Evolutionary conservation across 768 basidiomycete species (phyloP).

Genomic region (Boletus insuetus): DNA sequence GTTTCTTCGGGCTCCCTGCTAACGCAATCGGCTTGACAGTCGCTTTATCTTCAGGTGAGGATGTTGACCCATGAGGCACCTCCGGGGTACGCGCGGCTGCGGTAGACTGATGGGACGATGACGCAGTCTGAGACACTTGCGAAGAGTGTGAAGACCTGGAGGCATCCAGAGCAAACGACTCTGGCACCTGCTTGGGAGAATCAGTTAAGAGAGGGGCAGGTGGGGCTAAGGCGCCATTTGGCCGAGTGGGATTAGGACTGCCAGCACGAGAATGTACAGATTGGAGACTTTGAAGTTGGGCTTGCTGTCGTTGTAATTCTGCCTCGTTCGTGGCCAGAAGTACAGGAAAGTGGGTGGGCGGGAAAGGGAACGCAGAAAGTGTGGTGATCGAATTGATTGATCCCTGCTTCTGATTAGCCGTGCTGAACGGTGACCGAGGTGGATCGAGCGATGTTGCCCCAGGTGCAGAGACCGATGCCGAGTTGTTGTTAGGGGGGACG

Average conservation of each 20-base stretch:
- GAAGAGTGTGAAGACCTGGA: slow-evolving; percentile 3
- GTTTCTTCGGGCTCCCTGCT: slow-evolving; percentile 7
- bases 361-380: slow-evolving; percentile 69
- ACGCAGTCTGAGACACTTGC: slow-evolving; percentile 4
- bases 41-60: background rate
- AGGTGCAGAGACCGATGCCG: slow-evolving; percentile 9
- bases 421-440: slow-evolving; percentile 25
- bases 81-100: background rate
- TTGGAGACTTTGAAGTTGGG: slow-evolving; percentile 22
- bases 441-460: slow-evolving; percentile 14
- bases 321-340: slow-evolving; percentile 39
- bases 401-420: slow-evolving; percentile 22
- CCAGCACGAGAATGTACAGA: slow-evolving; percentile 11
- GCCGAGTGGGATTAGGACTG: slow-evolving; percentile 13
- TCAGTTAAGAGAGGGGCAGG: slow-evolving; percentile 12
- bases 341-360: slow-evolving; percentile 69
- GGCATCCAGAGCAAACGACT: background rate
- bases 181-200: slow-evolving; percentile 24
- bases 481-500: slow-evolving; percentile 15
- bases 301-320: slow-evolving; percentile 26
- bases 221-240: slow-evolving; percentile 1
- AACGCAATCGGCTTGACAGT: background rate
- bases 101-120: slow-evolving; percentile 2
- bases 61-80: background rate
- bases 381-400: slow-evolving; percentile 55